These are phyloP conservation scores for Ustilago curta DNA, from an alignment of 1,284 basidiomycete species.

Conservation along the genomic window DNA sequence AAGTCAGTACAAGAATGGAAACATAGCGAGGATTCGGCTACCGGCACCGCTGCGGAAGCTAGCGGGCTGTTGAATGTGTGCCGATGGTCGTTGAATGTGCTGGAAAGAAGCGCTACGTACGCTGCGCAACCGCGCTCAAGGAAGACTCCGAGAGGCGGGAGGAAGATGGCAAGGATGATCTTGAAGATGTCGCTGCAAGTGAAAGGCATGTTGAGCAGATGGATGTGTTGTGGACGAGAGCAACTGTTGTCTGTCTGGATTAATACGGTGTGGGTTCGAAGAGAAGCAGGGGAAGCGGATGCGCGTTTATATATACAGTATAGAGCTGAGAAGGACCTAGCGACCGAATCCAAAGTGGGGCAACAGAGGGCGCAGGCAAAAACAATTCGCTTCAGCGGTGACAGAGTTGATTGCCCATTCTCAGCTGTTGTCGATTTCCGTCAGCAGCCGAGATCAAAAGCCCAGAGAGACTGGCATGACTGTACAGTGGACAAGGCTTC, in stretches of 20 bases:
- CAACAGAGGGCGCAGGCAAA: too few species aligned
- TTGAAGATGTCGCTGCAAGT: conserved; percentile 60
- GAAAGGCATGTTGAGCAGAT: conserved; percentile 57
- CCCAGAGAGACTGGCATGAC: background rate
- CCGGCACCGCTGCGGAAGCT: background rate
- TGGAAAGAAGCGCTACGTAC: conserved; percentile 18
- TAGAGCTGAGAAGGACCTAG: background rate
- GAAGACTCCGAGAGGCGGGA: conserved; percentile 54
- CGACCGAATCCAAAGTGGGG: background rate
- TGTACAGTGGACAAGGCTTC: background rate
- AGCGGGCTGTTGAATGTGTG: background rate
- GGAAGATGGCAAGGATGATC: conserved; percentile 53
- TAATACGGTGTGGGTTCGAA: background rate
- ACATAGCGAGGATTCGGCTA: background rate
- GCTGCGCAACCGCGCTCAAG: conserved; percentile 50
- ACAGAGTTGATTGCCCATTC: too few species aligned
- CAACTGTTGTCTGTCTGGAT: background rate
- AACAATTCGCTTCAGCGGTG: too few species aligned
- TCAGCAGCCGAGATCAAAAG: background rate
- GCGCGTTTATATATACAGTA: conserved; percentile 6
- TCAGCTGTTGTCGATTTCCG: too few species aligned
- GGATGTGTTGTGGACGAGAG: background rate
- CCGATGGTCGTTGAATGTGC: background rate
- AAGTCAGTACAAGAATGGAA: background rate
- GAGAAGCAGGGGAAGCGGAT: background rate